These are phyloP conservation scores for Mesembryanthemum crystallinum DNA, from an alignment of 148 eudicot species.

Conservation along the genomic window DNA sequence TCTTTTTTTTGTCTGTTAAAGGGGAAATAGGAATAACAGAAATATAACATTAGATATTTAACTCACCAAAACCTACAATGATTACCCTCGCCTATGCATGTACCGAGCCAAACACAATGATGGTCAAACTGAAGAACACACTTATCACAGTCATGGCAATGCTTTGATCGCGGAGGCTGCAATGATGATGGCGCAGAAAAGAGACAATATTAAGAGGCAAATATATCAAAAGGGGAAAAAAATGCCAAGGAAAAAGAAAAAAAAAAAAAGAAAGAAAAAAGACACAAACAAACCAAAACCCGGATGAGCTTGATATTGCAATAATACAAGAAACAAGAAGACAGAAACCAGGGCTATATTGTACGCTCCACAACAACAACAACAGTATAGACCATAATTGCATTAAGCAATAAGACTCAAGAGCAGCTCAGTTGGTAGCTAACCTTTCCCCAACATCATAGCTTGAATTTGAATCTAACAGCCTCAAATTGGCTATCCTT, in stretches of 20 bases:
- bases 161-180: constrained; percentile 99
- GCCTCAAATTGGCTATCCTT: not conserved
- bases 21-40: not conserved
- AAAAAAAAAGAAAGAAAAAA: not conserved
- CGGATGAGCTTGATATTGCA: not conserved
- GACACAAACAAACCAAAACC: not conserved
- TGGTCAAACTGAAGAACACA: constrained; percentile 99
- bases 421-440: not conserved
- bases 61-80: constrained; percentile 96
- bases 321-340: not conserved
- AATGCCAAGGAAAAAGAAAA: not conserved
- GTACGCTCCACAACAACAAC: not conserved
- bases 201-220: constrained; percentile 7
- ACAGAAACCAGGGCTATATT: not conserved
- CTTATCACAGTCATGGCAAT: constrained; percentile 94
- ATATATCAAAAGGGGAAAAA: not conserved
- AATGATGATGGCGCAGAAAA: constrained; percentile 22
- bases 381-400: not conserved
- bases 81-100: constrained; percentile 91
- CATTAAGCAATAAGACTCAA: not conserved
- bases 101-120: constrained; percentile 99
- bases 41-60: constrained; percentile 2
- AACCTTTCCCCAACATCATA: not conserved
- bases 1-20: too few species aligned
- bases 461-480: not conserved